Base-by-base conservation (phyloP, 345 rosid species). In the Eucalyptus cloeziana region DNA sequence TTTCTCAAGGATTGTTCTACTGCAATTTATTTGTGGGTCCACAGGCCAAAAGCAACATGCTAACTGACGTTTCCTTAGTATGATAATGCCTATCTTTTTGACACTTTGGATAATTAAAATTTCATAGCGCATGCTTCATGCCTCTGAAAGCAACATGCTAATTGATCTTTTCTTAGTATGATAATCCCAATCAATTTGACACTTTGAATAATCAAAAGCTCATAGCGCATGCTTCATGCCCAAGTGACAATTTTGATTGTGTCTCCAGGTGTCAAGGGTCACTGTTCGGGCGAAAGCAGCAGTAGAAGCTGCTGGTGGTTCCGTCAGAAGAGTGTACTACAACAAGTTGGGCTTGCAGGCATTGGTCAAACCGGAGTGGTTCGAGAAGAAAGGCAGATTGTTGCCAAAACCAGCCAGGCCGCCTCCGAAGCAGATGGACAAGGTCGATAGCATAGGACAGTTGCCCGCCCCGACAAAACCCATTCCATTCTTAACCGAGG, bases 381-480 rank as follows among this genome's bases (percentile, higher is more conserved):
- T 98, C 88, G 99, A 94, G 92, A 97, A 98, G 97, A 97, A 97
- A 92, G 98, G 99, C 30, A 96, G 99, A 89, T 87, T 98, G 89
- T 92, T 96, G 91, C 99, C 99, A 3, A 95, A 91, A 91, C 93
- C 99, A 54, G 99, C 99, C 8, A 91, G 98, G 91, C 99, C 99
- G 14, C 99, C 97, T n/a, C 99, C 99, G 4, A 97, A 98, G 90
- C 95, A 93, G 92, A 92, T 90, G 90, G 96, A 95, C 89, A 95
- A 93, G 94, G 99, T 98, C 9, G 99, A 97, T 91, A 95, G 99
- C 93, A 98, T 96, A 3, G 99, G 99, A 47, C 98, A 97, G 87
- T 93, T 97, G 87, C 99, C 99, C 5, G 99, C 99, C 22, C 99
- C 98, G 1, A 95, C 93, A 47, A 97, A 96, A 91, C 97, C 99